Base-by-base conservation (phyloP, 306 rosid genomes). In the Quercus wislizeni region DNA sequence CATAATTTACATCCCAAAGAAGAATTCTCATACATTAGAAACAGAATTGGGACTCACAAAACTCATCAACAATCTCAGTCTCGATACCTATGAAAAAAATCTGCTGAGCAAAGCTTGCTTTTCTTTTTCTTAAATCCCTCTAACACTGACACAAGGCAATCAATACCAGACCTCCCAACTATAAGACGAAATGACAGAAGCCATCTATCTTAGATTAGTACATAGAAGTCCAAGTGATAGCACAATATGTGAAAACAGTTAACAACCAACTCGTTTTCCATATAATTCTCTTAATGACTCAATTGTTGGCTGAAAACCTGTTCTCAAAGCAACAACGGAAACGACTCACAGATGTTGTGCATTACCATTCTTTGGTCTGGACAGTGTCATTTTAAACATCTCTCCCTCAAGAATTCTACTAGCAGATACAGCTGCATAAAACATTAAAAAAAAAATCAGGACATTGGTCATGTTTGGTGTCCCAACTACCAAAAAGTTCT, bases 391-490 rank as follows among this genome's bases (percentile, higher is more conserved):
- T 58, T 68, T 80, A 68, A 90, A 83, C 90, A 84, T 88, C 84
- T 86, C 93, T 83, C 97, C 97, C 76, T 87, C 91, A 78, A 90
- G 80, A 84, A 92, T 73, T 79, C 81, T 79, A 74, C 74, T 79
- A 18, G 85, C 83, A 65, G 85, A 56, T 15, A 57, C 75, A 31
- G 85, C 92, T 89, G 90, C 68, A 83, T n/a, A n/a, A 55, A 46
- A 75, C 74, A 71, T 71, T 61, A 77, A 55, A 75, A 77, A 77
- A 67, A 38, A 0, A 46, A 8, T 67, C 52, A 35, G 51, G 51
- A n/a, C 27, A 67, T 64, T 31, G 27, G 18, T 23, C 30, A 71
- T 33, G 12, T 71, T 20, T 38, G 30, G 35, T 52, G 21, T 2
- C 3, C 15, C 28, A 23, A 83, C 13, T 4, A 14, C 18, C 56